These are phyloP conservation scores for Phytophthora sp. DNA, from an alignment of 352 stramenopile species.

Conservation along the genomic window DNA sequence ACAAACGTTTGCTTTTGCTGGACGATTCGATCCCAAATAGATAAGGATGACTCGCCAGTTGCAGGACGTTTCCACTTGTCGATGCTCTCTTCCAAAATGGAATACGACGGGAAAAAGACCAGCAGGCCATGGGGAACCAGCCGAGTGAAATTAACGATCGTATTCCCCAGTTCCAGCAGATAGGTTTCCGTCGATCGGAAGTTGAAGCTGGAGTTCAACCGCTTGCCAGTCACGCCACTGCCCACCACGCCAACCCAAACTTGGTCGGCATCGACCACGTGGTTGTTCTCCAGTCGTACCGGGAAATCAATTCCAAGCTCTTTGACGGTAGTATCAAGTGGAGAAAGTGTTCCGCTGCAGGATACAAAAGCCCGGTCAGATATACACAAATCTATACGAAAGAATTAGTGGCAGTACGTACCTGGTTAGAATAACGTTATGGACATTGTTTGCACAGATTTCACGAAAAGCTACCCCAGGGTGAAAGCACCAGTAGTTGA, in stretches of 20 bases:
- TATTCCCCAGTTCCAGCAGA: constrained; percentile 96
- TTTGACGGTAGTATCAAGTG: constrained; percentile 95
- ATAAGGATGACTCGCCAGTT: constrained; percentile 44
- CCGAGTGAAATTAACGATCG: constrained; percentile 93
- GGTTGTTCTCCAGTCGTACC: constrained; percentile 96
- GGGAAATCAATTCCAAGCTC: constrained; percentile 97
- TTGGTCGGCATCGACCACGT: constrained; percentile 95
- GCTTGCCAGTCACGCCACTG: constrained; percentile 93
- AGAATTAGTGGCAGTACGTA: constrained; percentile 20
- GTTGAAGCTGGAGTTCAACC: constrained; percentile 95
- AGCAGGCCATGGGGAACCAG: constrained; percentile 97
- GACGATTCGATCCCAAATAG: constrained; percentile 81
- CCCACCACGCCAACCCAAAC: constrained; percentile 92
- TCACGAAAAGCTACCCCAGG: constrained; percentile 96
- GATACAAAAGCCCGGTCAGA: constrained; percentile 6
- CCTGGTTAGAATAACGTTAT: constrained; percentile 90
- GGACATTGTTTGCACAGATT: constrained; percentile 91
- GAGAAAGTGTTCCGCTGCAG: constrained; percentile 96
- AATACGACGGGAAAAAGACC: constrained; percentile 99
- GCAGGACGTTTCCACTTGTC: constrained; percentile 69
- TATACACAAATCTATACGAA: neutral
- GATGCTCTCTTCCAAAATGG: constrained; percentile 92
- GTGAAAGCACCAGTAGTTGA: constrained; percentile 99
- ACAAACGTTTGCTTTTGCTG: constrained; percentile 85
- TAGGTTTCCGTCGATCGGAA: constrained; percentile 94